These are phyloP conservation scores for Penicillium sp. DNA, from an alignment of 2,329 filamentous ascomycete genomes.

Conservation along the genomic window DNA sequence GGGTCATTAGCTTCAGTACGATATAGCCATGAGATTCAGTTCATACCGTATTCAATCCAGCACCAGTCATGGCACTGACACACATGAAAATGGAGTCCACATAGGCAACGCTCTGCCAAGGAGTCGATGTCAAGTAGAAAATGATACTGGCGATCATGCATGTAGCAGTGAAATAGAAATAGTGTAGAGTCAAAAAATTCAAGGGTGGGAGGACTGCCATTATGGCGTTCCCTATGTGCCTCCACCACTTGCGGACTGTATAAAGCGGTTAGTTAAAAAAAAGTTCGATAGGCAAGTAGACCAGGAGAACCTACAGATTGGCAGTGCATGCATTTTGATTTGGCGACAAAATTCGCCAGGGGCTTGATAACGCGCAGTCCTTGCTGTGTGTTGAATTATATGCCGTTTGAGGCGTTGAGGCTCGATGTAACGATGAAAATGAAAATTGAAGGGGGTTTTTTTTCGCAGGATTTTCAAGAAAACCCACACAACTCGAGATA, in stretches of 20 bases:
- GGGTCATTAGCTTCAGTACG: background rate
- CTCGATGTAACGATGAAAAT: background rate
- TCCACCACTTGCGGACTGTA: conserved; percentile 24
- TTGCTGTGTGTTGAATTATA: background rate
- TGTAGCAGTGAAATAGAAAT: conserved; percentile 63
- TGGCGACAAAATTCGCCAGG: background rate
- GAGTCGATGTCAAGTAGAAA: conserved; percentile 57
- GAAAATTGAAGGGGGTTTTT: background rate
- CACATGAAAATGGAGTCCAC: conserved; percentile 67
- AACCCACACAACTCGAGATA: background rate
- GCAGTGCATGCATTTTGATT: background rate
- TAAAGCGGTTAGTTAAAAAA: background rate
- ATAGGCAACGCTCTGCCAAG: conserved; percentile 56
- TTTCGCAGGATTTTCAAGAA: background rate
- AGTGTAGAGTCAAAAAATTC: conserved; percentile 66
- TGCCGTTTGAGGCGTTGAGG: background rate
- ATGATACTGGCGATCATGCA: conserved; percentile 58
- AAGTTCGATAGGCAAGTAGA: background rate
- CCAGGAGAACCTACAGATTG: conserved; percentile 11
- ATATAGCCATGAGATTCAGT: background rate
- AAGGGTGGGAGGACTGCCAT: conserved; percentile 39
- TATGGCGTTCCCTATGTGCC: conserved; percentile 24
- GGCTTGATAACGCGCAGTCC: background rate
- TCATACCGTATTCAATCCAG: conserved; percentile 63
- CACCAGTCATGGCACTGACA: conserved; percentile 65